Evolutionary conservation across 352 stramenopile genomes (phyloP), one percentile per base, ranked within the genome.

Genomic region (Phytophthora cryptogea): DNA sequence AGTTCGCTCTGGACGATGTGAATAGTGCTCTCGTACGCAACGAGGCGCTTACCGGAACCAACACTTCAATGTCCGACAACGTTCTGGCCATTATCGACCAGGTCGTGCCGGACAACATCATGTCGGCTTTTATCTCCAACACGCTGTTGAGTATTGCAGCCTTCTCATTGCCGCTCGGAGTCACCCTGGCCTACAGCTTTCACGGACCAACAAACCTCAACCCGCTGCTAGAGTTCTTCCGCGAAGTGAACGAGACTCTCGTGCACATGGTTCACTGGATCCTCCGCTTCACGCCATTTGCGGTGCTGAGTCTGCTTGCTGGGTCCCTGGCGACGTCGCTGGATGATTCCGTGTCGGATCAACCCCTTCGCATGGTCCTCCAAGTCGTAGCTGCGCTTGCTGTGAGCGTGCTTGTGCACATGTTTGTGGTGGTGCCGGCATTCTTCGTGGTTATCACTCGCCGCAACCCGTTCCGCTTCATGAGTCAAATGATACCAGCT

Each of bases 161-260:
- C 3, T 90, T 93, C 51, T 81, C 83, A 20, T 66, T 92, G 31
- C 76, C 82, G 8, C 68, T 83, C 42, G 86, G 83, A 43, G 71
- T 86, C 17, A 83, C 70, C 17, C 60, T 92, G 47, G 76, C 80
- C 23, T 77, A 73, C 53, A 90, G 81, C 56, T 90, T 91, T 65
- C 74, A 89, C 59, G 83, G 80, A 0, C 82, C 78, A 8, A 67
- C 86, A 14, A 72, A 84, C 23, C 72, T 91, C 49, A 90, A 92
- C 76, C 80, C 83, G 44, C 50, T 94, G 20, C 67, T 94, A 16
- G 79, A 92, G 49, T 89, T 94, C 62, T 76, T 92, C 13, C 69
- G 83, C 11, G 80, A 94, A 30, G 65, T 92, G 20, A 91, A 94
- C 57, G 78, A 89, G 60, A 85, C 81, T 47, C 78, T 94, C 31